Evolutionary conservation across 805 yeast species (phyloP), one percentile per base, ranked within the genome.

Genomic region (Alloascoidea africana): DNA sequence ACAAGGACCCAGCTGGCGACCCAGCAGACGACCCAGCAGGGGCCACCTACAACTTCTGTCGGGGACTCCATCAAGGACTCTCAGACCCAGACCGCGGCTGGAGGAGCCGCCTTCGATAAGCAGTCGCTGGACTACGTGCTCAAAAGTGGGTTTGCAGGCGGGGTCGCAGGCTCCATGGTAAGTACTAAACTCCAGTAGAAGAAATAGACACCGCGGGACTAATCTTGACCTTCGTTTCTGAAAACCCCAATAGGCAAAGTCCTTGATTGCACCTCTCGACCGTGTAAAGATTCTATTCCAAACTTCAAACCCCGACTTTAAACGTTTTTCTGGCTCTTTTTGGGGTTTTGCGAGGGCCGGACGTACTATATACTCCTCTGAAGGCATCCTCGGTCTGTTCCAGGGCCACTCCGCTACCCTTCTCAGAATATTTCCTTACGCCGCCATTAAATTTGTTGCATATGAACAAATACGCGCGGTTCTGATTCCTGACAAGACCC

Each of bases 321-420:
- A 70, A 32, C 71, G 79, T 53, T 85, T 72, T 53, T 65, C 94
- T 4, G 96, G 96, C 13, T 73, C 89, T 1, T 70, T 81, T 44
- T 55, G 60, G 19, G 98, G 98, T 2, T 60, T 91, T 39, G 65
- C 74, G 42, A 61, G 64, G 35, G 97, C 98, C 0, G 79, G 79
- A 0, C 59, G 59, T 27, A 67, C 70, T 40, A 87, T 91, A 17
- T 73, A 73, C 60, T 40, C 47, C 4, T 64, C 60, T 37, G 91
- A 85, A 53, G 97, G 97, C 14, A 36, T 76, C 1, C 44, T 61
- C 33, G 98, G 98, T 1, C 70, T 91, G 39, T 89, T 76, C 54
- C 95, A 89, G 50, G 98, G 98, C 32, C 98, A 91, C 55, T 83
- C 94, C 3, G 96, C 93, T 1, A 91, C 98, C 0, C 60, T 91